Conservation (phyloP, 805 yeast species). For the Phaffomyces thermotolerans region DNA sequence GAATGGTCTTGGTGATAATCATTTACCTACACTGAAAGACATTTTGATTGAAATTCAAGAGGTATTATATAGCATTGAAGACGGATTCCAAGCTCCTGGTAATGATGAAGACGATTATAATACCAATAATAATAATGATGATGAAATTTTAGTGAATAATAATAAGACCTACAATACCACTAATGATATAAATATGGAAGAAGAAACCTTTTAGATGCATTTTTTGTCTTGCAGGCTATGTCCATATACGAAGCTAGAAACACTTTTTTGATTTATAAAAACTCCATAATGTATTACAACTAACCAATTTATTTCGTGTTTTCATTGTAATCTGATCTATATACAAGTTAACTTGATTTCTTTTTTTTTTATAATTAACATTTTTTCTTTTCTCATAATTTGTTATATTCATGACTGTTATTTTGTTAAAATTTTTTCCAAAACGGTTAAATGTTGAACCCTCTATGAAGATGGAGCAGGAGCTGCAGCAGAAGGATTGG, state of each 20-base stretch:
- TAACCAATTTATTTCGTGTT: neutral
- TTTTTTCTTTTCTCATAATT: neutral
- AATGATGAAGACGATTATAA: slow-evolving; percentile 21
- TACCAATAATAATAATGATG: too few species aligned
- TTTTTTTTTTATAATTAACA: too few species aligned
- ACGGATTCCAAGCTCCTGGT: slow-evolving; percentile 67
- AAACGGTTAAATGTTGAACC: neutral
- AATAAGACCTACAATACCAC: too few species aligned
- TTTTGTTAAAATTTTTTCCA: neutral
- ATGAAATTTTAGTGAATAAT: too few species aligned
- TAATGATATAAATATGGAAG: slow-evolving; percentile 26
- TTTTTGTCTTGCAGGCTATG: too few species aligned
- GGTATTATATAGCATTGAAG: slow-evolving; percentile 74
- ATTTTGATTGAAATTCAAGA: slow-evolving; percentile 59
- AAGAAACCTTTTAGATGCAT: slow-evolving; percentile 26
- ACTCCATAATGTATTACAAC: neutral
- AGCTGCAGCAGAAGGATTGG: slow-evolving; percentile 1
- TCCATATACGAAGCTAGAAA: too few species aligned
- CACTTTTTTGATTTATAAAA: too few species aligned
- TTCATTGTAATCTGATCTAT: neutral
- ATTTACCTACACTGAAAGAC: slow-evolving; percentile 30
- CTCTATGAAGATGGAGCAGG: slow-evolving; percentile 16
- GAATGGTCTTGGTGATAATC: neutral
- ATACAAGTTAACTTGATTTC: neutral
- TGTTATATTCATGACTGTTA: too few species aligned